phyloP scores from a whole-genome alignment of 345 rosid genomes.

The Populus davidiana region DNA sequence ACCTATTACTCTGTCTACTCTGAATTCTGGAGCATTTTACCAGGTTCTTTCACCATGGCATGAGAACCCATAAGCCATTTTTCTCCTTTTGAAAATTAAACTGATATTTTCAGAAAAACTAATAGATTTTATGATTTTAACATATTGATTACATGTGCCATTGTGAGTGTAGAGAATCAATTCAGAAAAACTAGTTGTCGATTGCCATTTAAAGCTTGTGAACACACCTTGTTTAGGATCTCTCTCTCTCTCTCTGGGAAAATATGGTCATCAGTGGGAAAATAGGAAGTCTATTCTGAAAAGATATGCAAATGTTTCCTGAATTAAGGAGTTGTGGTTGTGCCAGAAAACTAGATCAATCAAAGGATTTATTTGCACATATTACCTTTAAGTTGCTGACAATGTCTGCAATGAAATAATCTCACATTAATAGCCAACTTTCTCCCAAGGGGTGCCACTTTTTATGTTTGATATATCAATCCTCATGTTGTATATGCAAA shows the following conservation, averaged over 20 bases:
- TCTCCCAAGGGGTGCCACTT: neutral
- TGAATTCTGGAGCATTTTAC: conserved; percentile 1
- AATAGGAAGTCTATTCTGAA: neutral
- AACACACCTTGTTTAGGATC: neutral
- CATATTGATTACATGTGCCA: no score
- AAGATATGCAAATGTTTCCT: neutral
- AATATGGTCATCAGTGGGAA: neutral
- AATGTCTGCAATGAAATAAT: neutral
- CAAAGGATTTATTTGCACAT: neutral
- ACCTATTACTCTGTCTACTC: conserved; percentile 11
- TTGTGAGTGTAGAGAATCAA: no score
- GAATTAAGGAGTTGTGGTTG: neutral
- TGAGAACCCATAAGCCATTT: no score
- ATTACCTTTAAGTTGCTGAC: conserved; percentile 5
- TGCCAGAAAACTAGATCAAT: neutral
- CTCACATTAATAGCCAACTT: neutral
- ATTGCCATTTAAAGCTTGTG: no score
- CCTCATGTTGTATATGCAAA: neutral
- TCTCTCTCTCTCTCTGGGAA: neutral
- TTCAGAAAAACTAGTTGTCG: no score
- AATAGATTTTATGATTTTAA: no score
- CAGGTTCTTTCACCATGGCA: neutral
- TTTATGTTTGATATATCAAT: neutral
- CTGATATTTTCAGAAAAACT: no score
- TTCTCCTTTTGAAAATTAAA: no score